Base-by-base conservation (phyloP, 2,329 filamentous ascomycete species). In the Nemania bipapillata region DNA sequence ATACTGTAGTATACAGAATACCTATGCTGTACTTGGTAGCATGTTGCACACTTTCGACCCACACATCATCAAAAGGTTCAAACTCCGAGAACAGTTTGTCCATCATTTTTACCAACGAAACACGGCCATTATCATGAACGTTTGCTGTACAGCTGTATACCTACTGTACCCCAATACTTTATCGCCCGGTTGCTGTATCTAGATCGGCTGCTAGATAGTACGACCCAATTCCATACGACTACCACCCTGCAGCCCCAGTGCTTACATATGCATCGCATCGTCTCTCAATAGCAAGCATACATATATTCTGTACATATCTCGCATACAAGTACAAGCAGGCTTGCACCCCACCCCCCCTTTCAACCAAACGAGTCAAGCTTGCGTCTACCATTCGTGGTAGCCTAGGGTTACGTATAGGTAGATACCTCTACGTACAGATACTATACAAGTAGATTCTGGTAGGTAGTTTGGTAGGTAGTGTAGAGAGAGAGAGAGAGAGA, bases 281-380 rank as follows among this genome's bases (percentile, higher is more conserved):
- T 40, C 30, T 8, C n/a, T 49, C 40, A 40, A 40, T 35, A 35
- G 15, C 37, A 40, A 12, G 15, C 37, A 11, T 40, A 40, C 37
- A 17, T 17, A 17, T n/a, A n/a, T n/a, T n/a, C n/a, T n/a, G n/a
- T n/a, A n/a, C n/a, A n/a, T n/a, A n/a, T n/a, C 40, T 45, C 9
- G 4, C 40, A n/a, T n/a, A n/a, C n/a, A 54, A 54, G 50, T 57
- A 66, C 42, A 56, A 30, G 24, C n/a, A 37, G 54, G 12, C 35
- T 20, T 63, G 53, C 56, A 28, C 57, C 32, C 35, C 50, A 45
- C 20, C 52, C 56, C 65, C 65, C 47, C 65, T 66, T 66, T 58
- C 47, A 35, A 28, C 50, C 37, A 50, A 52, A 60, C 73, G 50
- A 72, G 71, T 70, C 52, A 65, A 53, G 63, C 66, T 30, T 55